Evolutionary conservation across 257 asterid species (phyloP).

Genomic region (Linaria vulgaris): DNA sequence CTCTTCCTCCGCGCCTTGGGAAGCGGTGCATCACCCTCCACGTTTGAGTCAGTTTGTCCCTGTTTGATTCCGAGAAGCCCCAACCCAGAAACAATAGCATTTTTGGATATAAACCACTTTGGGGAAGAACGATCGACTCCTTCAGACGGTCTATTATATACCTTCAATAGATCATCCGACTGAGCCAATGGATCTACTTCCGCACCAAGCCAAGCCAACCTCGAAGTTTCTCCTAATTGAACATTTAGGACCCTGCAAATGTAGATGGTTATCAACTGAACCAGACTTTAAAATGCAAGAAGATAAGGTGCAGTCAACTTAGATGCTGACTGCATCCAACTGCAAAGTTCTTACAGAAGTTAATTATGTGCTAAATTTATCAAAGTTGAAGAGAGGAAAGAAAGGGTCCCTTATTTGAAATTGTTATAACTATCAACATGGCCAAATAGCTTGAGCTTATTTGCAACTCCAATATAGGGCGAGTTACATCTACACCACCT

Average conservation of each 20-base stretch:
- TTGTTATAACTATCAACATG: too few relatives aligned
- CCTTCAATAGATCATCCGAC: constrained; percentile 71
- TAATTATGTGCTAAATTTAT: not conserved
- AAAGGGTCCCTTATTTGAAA: not conserved
- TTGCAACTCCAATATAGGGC: too few relatives aligned
- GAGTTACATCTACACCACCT: too few relatives aligned
- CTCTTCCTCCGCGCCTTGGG: constrained; percentile 85
- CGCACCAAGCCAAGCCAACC: constrained; percentile 90
- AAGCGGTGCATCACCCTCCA: constrained; percentile 45
- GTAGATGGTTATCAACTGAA: constrained; percentile 16
- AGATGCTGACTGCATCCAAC: not conserved
- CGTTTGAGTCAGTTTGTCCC: constrained; percentile 40
- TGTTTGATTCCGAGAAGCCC: constrained; percentile 88
- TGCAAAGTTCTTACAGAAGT: constrained; percentile 1
- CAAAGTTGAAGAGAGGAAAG: not conserved
- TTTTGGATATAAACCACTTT: constrained; percentile 92
- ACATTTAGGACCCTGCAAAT: constrained; percentile 66
- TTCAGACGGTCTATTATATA: constrained; percentile 80
- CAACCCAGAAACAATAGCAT: constrained; percentile 78
- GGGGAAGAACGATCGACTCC: constrained; percentile 54
- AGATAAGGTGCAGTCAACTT: not conserved
- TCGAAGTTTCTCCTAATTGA: constrained; percentile 86
- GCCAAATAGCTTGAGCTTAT: too few relatives aligned
- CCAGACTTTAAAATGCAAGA: constrained; percentile 10
- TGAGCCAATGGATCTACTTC: constrained; percentile 86